These are phyloP conservation scores for Termitomyces sp. DNA, from an alignment of 768 basidiomycete genomes.

Conservation along the genomic window DNA sequence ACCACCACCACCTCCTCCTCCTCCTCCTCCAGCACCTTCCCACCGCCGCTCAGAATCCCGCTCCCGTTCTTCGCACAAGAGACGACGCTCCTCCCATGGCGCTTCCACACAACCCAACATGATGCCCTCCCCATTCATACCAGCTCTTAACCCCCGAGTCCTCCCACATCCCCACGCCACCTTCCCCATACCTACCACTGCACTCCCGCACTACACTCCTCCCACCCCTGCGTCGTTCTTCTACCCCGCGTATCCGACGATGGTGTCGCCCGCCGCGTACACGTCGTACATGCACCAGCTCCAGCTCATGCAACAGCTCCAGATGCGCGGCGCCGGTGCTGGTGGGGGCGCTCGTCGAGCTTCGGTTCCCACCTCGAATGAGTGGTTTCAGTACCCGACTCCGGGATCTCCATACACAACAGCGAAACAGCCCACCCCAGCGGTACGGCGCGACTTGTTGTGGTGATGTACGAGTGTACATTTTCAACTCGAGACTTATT, in stretches of 20 bases:
- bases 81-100: slow-evolving; percentile 17
- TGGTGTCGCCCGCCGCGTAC: slow-evolving; percentile 17
- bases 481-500: slow-evolving; percentile 1
- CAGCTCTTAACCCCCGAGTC: slow-evolving; percentile 5
- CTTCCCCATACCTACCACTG: neutral
- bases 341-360: slow-evolving; percentile 5
- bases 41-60: slow-evolving; percentile 13
- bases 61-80: slow-evolving; percentile 12
- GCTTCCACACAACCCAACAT: slow-evolving; percentile 1
- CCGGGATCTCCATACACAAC: slow-evolving; percentile 6
- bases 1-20: too few species aligned
- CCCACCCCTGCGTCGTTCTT: slow-evolving; percentile 12
- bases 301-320: slow-evolving; percentile 20
- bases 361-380: slow-evolving; percentile 3
- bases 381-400: slow-evolving; percentile 12
- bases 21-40: neutral
- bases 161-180: slow-evolving; percentile 5
- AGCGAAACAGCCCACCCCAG: neutral
- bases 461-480: slow-evolving; percentile 11
- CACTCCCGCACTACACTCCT: slow-evolving; percentile 3
- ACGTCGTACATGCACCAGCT: slow-evolving; percentile 20
- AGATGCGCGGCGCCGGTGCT: slow-evolving; percentile 10
- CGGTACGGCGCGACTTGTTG: slow-evolving; percentile 11
- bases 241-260: slow-evolving; percentile 15
- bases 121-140: slow-evolving; percentile 6